phyloP scores from a whole-genome alignment of 2,329 filamentous ascomycete species.

The Blastomyces parvus region DNA sequence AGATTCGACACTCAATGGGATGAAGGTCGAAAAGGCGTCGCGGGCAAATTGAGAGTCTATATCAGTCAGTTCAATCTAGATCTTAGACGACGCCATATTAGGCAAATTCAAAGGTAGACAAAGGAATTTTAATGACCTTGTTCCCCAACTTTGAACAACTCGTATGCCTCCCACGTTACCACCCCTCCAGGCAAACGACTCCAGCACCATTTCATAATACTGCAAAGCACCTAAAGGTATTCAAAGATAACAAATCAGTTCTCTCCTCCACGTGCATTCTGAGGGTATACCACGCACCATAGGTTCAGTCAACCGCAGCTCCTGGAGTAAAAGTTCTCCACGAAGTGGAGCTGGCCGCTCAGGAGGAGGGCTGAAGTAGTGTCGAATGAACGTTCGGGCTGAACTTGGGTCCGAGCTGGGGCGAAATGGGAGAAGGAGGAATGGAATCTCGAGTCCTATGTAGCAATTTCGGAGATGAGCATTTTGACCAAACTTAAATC shows the following conservation, averaged over 20 bases:
- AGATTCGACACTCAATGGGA: slow-evolving; percentile 85
- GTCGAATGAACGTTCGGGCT: slow-evolving; percentile 82
- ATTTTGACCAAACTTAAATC: slow-evolving; percentile 9
- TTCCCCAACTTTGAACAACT: slow-evolving; percentile 90
- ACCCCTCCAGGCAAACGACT: slow-evolving; percentile 81
- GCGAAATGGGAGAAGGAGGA: slow-evolving; percentile 87
- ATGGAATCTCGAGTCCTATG: slow-evolving; percentile 77
- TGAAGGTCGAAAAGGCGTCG: slow-evolving; percentile 92
- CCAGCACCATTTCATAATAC: slow-evolving; percentile 98
- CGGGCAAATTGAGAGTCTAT: slow-evolving; percentile 82
- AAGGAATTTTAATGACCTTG: slow-evolving; percentile 51
- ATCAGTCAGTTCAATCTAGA: slow-evolving; percentile 10
- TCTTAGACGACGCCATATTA: not conserved
- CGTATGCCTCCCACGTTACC: slow-evolving; percentile 94
- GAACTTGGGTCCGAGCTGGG: slow-evolving; percentile 86
- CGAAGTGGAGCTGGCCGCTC: slow-evolving; percentile 48
- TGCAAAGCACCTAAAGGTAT: slow-evolving; percentile 65
- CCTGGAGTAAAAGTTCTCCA: slow-evolving; percentile 66
- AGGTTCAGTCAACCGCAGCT: slow-evolving; percentile 84
- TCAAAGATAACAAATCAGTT: slow-evolving; percentile 11
- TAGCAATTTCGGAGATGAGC: slow-evolving; percentile 21
- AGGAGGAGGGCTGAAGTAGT: slow-evolving; percentile 69
- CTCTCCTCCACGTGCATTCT: not conserved
- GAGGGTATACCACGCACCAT: slow-evolving; percentile 54
- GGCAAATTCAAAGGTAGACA: not conserved